Evolutionary conservation across 768 basidiomycete species (phyloP), one percentile per base, ranked within the genome.

Genomic region (Agaricus subrufescens): DNA sequence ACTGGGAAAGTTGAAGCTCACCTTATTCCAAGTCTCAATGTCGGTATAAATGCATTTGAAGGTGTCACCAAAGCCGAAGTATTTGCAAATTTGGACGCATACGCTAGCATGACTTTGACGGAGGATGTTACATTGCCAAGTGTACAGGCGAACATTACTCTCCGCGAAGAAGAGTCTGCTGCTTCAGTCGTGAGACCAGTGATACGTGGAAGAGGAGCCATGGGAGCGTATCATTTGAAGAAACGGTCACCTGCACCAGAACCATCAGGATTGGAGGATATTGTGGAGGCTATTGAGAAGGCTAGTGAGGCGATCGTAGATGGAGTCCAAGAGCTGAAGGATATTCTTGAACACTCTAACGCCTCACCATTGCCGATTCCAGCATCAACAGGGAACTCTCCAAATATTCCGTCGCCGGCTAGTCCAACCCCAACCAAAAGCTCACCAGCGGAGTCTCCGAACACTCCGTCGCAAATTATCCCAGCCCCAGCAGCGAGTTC

Each of bases 21-120:
- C 61, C 64, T 83, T 38, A 80, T 78, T 55, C 82, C 81, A 0
- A 67, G 67, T 38, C 57, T 82, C 46, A 74, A 76, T 52, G 66
- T 84, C 51, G 76, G 77, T 5, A 62, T 84, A 34, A 62, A 65
- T 7, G 76, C 76, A 3, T 66, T 83, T 1, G 71, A 61, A 11
- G 68, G 67, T 27, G 51, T 61, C 7, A 74, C 68, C 3, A 60
- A 71, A 4, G 73, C 77, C 8, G 66, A 63, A 0, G 61, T 82
- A 23, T 79, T 75, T 65, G 60, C 81, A 40, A 69, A 74, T 2
- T 62, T 78, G 46, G 76, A 79, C 45, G 66, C 73, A 2, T 71
- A 65, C 19, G 73, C 73, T 0, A 61, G 64, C 23, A 60, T 73
- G 61, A 62, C 46, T 12, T 60, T 74, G 31, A 62, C 55, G 1